Conservation (phyloP, 805 yeast genomes). For the Wickerhamiella hasegawae region DNA sequence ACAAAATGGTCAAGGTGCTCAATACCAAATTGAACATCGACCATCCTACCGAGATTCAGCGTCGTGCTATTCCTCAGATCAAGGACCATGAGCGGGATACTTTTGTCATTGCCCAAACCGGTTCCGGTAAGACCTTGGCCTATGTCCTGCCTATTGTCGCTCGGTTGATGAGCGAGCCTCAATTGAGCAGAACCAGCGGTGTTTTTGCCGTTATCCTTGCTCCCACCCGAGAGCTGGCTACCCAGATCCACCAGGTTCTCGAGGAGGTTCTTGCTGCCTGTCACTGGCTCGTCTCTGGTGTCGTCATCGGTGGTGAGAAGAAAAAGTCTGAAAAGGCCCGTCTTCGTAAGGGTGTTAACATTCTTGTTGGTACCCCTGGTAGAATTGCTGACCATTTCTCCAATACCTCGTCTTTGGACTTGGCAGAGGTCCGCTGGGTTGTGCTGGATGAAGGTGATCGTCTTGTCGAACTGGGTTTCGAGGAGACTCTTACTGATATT, state of each 20-base stretch:
- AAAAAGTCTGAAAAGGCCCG: constrained; percentile 94
- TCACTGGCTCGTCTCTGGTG: constrained; percentile 85
- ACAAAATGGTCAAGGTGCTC: constrained; percentile 36
- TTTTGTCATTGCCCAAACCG: constrained; percentile 92
- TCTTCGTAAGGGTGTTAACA: constrained; percentile 85
- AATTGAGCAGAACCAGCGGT: constrained; percentile 50
- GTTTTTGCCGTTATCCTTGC: constrained; percentile 76
- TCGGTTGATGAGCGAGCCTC: constrained; percentile 41
- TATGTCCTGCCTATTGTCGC: constrained; percentile 73
- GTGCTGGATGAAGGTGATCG: constrained; percentile 94
- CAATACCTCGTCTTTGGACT: constrained; percentile 61
- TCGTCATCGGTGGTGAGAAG: constrained; percentile 96
- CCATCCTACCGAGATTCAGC: constrained; percentile 75
- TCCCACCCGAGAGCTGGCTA: constrained; percentile 91
- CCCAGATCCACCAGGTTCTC: constrained; percentile 71
- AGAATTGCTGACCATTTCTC: constrained; percentile 88
- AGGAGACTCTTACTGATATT: constrained; percentile 75
- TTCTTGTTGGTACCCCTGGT: constrained; percentile 96
- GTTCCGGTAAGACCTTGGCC: constrained; percentile 92
- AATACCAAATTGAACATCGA: constrained; percentile 32
- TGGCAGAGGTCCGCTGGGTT: constrained; percentile 67
- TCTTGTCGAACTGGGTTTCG: constrained; percentile 89
- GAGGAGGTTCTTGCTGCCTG: constrained; percentile 59
- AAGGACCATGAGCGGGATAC: constrained; percentile 39
- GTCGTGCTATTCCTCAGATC: constrained; percentile 55